Base-by-base conservation (phyloP, 495 filamentous ascomycete species). In the Xylaria castorea region DNA sequence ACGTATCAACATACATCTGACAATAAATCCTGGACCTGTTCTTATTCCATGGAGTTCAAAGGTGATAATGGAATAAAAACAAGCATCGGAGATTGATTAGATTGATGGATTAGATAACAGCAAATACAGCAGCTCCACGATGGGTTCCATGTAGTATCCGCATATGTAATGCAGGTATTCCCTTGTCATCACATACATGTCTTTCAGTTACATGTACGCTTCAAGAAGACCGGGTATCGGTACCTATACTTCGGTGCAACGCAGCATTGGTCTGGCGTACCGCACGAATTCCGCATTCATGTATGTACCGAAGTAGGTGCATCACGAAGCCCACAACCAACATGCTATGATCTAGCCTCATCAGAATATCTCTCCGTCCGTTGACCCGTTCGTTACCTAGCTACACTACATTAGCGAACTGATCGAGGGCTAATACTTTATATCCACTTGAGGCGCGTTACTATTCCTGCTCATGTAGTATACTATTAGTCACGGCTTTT, bases 91-190 rank as follows among this genome's bases (percentile, higher is more conserved):
- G 71, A 73, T 69, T 73, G 71, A 73, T 73, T 73, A 73, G 71
- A 73, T 73, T 46, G 71, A 73, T 73, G 71, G 71, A 73, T 73
- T 73, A 73, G 71, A 73, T 73, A 73, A 68, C 68, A 63, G 14
- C 8, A 48, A 25, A 9, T 30, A 27, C 1, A 64, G 6, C 8
- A 48, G 40, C 53, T 70, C 53, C 57, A 71, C 68, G 58, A 55
- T 66, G 36, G 34, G 5, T 58, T 9, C 64, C 12, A 68, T 16
- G 32, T 40, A 30, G 68, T 58, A 48, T 61, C 70, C 62, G 62
- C 70, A 71, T 66, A 71, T 71, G 68, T 71, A 71, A 64, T 53
- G 68, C 68, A 63, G 46, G 58, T 62, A 66, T 66, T 66, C 63
- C 61, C 36, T 46, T 46, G 36, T 20, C 6, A 61, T 61, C 38